Base-by-base conservation (phyloP, 208 protist species). In the Blastocrithidia nonstop region DNA sequence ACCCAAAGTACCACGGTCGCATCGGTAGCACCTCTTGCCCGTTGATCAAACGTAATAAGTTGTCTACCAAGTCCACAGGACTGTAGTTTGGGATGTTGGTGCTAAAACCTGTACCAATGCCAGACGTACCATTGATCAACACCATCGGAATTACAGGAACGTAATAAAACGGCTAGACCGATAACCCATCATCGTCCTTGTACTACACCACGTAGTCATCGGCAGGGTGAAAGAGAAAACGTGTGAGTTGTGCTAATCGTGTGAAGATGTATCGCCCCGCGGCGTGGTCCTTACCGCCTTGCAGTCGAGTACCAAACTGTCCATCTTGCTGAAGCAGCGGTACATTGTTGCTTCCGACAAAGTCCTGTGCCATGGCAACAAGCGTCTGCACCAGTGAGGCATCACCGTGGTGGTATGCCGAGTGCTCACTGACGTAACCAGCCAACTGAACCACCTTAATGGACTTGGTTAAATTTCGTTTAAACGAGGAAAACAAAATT, bases 361-460 rank as follows among this genome's bases (percentile, higher is more conserved):
- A 98, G 54, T 96, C 83, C 77, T 99, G 98, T 21, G 98, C 98
- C 87, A 99, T 94, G 41, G 66, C 87, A 4, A 99, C 80, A 41
- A 99, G 99, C 6, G 98, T 98, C 39, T 83, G 66, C n/a, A 81
- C 72, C 1, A 99, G 80, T 3, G 75, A 93, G 45, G 72, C 54
- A 71, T 99, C 99, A 31, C 98, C 99, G 67, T 99, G 99, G 66
- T 99, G 99, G 83, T 99, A 99, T 6, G 98, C 96, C 4, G 93
- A 93, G 49, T 99, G 88, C 73, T 99, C 96, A 32, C 96, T 81
- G n/a, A 99, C 96, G 71, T 99, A 99, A 49, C 98, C 98, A 32
- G 94, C 72, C 4, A 99, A 84, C 85, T 99, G 98, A 6, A 95
- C 95, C 8, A 99, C 98, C 69, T 99, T 99, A 52, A 98, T 93